Conservation (phyloP, 257 asterid genomes). For the Lycium barbarum region DNA sequence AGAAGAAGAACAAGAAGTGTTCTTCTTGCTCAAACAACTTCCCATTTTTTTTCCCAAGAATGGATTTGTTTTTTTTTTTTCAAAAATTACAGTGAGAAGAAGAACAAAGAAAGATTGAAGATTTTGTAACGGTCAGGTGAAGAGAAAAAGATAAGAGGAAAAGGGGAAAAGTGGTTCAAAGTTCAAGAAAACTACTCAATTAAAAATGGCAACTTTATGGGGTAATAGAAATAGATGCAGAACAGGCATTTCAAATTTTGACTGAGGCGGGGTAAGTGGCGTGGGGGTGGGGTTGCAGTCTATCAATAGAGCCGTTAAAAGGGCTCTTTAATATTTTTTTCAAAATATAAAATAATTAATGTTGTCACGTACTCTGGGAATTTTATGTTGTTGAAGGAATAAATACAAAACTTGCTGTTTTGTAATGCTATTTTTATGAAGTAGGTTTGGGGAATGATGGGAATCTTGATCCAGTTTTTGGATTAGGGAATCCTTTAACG, state of each 20-base stretch:
- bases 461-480: slow-evolving; percentile 56
- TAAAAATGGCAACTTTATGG: slow-evolving; percentile 50
- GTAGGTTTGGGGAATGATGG: slow-evolving; percentile 7
- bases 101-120: slow-evolving; percentile 7
- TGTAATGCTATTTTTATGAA: background rate
- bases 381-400: slow-evolving; percentile 6
- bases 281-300: slow-evolving; percentile 33
- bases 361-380: slow-evolving; percentile 35
- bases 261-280: slow-evolving; percentile 38
- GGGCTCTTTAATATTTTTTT: slow-evolving; percentile 21
- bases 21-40: slow-evolving; percentile 91
- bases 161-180: slow-evolving; percentile 44
- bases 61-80: background rate
- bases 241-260: slow-evolving; percentile 60
- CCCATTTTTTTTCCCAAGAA: slow-evolving; percentile 62
- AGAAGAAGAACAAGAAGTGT: slow-evolving; percentile 40
- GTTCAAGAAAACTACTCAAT: slow-evolving; percentile 60
- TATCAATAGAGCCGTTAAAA: slow-evolving; percentile 68
- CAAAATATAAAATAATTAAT: slow-evolving; percentile 32
- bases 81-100: slow-evolving; percentile 22
- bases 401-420: background rate
- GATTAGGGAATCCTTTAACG: slow-evolving; percentile 47
- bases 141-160: slow-evolving; percentile 37
- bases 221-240: slow-evolving; percentile 40
- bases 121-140: slow-evolving; percentile 31